Conservation (phyloP, 73 alveolate genomes). For the Tetrahymena elliotti region DNA sequence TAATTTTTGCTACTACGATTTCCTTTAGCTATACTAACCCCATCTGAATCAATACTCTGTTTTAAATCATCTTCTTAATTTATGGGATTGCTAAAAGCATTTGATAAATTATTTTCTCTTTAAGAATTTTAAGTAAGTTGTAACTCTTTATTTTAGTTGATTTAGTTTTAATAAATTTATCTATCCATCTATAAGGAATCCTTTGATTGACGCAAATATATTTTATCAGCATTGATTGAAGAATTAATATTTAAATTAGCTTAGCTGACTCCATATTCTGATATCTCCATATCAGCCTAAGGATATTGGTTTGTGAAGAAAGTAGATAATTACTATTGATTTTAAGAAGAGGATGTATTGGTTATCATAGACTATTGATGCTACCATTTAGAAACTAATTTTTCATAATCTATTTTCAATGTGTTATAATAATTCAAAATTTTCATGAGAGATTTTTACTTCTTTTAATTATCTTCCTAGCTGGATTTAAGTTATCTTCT, state of each 20-base stretch:
- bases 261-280: background rate
- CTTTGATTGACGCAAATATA: background rate
- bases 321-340: background rate
- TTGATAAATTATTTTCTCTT: background rate
- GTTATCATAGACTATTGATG: background rate
- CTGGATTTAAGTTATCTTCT: background rate
- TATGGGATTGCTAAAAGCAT: background rate
- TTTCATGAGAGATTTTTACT: background rate
- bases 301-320: background rate
- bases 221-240: background rate
- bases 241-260: background rate
- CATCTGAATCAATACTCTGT: background rate
- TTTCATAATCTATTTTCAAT: background rate
- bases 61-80: background rate
- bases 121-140: background rate
- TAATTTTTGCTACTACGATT: background rate
- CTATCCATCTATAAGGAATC: background rate
- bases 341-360: background rate
- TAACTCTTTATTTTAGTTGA: background rate
- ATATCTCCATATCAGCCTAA: background rate
- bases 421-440: background rate
- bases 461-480: background rate
- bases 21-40: background rate
- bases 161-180: background rate
- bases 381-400: background rate